Evolutionary conservation across 495 filamentous ascomycete genomes (phyloP), one percentile per base, ranked within the genome.

Genomic region (Amniculicola lignicola): DNA sequence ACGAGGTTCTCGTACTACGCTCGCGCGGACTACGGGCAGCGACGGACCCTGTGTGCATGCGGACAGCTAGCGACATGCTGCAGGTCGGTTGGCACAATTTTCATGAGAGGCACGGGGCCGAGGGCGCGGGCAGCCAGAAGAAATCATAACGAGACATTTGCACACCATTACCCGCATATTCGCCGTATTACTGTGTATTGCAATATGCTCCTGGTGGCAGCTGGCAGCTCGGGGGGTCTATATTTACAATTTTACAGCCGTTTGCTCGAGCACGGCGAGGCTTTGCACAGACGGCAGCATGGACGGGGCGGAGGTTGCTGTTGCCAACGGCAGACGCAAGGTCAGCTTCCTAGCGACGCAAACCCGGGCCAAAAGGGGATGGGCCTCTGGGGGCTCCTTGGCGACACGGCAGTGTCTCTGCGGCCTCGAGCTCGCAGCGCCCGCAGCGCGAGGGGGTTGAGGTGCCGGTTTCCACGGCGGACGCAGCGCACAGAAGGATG

Each of bases 321-420:
- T 29, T 18, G 3, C 21, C 24, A 19, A 48, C 6, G 24, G 4
- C 41, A 48, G 18, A 35, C 29, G 45, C 28, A 43, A 51, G 42
- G 52, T 56, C 54, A 57, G 54, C 54, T 42, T n/a, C 22, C 54
- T 50, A 50, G 54, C 42, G 54, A 54, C 51, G 51, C 51, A 54
- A 9, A 38, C 51, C 28, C 40, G 9, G 40, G 41, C 51, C 24
- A n/a, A 43, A 53, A 53, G 39, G 50, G 50, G 47, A 51, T 40
- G 35, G 47, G 2, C 44, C 18, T 41, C 45, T 41, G 44, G 18
- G 18, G 31, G 49, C 56, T n/a, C 36, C 56, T 53, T 48, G 56
- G 41, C 41, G 29, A 18, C 23, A 41, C 56, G 49, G 56, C 56
- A 52, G 38, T 51, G 55, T 57, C 54, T 50, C 37, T 10, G 37